phyloP scores from a whole-genome alignment of 768 basidiomycete genomes.

The Lactarius hatsudake region DNA sequence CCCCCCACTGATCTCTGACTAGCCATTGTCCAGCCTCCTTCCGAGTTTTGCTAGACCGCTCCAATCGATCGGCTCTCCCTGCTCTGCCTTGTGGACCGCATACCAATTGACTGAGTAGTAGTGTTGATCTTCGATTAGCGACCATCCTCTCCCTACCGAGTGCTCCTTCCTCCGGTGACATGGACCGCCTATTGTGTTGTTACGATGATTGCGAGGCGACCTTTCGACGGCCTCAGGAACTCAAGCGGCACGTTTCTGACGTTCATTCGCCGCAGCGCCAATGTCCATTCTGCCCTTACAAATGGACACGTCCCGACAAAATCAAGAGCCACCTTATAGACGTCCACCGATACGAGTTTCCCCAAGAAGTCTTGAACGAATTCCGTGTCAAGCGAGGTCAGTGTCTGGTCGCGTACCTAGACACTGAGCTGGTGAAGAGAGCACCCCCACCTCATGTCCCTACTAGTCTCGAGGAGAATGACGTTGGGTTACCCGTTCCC shows the following conservation, averaged over 20 bases:
- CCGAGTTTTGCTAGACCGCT: too few species aligned
- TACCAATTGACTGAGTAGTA: too few species aligned
- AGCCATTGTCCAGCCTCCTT: too few species aligned
- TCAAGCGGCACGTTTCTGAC: neutral
- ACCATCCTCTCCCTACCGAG: too few species aligned
- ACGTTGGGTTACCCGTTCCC: conserved; percentile 28
- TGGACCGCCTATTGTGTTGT: too few species aligned
- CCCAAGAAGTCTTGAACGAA: neutral
- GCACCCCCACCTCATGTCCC: too few species aligned
- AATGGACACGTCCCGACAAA: neutral
- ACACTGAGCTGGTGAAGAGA: neutral
- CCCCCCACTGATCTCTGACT: too few species aligned
- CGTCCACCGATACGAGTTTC: neutral
- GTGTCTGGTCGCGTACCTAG: neutral
- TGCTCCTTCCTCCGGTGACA: too few species aligned
- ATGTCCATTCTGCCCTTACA: neutral
- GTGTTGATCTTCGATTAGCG: too few species aligned
- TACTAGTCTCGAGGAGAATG: conserved; percentile 54
- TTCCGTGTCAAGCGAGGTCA: neutral
- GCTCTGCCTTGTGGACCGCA: too few species aligned
- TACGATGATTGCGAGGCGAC: too few species aligned
- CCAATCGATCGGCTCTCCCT: too few species aligned
- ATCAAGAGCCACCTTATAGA: neutral
- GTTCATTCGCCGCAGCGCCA: neutral
- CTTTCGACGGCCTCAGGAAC: neutral